A percentile compares a stretch with the other conserved stretches of the same genome.
phyloP scores from a whole-genome alignment of 805 yeast species.

The Grigorovia transvaalensis region DNA sequence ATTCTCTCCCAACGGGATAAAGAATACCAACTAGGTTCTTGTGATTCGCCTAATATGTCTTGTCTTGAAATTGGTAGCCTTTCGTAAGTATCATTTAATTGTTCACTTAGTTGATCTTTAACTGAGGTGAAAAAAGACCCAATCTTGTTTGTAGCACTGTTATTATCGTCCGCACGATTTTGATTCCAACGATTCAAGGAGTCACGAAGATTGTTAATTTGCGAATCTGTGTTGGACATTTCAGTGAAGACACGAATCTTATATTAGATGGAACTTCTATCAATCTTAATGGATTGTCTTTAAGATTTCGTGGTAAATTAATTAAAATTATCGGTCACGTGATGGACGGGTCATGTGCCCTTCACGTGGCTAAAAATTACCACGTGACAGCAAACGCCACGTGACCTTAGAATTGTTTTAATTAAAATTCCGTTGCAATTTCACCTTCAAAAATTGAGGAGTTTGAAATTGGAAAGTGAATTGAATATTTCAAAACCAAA shows the following conservation, averaged over 20 bases:
- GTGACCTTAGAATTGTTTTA: not conserved
- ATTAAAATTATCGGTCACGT: too few species aligned
- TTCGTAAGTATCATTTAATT: conserved; percentile 49
- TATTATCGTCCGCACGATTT: conserved; percentile 5
- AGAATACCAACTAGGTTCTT: conserved; percentile 67
- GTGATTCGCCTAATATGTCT: conserved; percentile 30
- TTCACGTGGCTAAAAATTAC: not conserved
- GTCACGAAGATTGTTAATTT: conserved; percentile 22
- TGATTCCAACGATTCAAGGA: conserved; percentile 34
- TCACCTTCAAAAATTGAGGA: not conserved
- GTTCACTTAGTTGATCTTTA: conserved; percentile 30
- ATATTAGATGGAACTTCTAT: too few species aligned
- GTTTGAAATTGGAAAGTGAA: not conserved
- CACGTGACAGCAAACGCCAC: not conserved
- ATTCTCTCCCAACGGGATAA: conserved; percentile 72
- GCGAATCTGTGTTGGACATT: conserved; percentile 7
- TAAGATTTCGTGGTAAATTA: too few species aligned
- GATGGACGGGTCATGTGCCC: too few species aligned
- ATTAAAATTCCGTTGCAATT: not conserved
- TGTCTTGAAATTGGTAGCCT: conserved; percentile 55
- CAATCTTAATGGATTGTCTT: too few species aligned
- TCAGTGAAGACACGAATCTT: too few species aligned
- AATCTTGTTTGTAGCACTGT: conserved; percentile 9
- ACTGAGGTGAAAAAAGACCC: conserved; percentile 30
- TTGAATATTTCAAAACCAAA: not conserved